phyloP scores from a whole-genome alignment of 305 asterid species.

The Solanum hybrid region DNA sequence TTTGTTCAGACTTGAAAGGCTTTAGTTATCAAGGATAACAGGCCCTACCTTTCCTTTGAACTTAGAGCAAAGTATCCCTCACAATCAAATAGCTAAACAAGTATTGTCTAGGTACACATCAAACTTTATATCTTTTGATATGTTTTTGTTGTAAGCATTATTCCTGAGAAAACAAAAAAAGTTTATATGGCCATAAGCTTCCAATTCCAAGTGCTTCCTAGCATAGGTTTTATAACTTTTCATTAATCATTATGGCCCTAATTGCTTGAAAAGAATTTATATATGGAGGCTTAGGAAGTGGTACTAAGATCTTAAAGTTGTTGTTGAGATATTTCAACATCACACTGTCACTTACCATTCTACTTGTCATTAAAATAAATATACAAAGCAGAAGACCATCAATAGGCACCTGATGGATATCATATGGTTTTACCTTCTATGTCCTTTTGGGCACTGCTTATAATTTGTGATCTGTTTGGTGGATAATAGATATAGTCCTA shows the following conservation, averaged over 20 bases:
- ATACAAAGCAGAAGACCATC: not conserved
- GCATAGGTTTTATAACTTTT: not conserved
- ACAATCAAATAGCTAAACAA: not conserved
- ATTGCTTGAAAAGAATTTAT: not conserved
- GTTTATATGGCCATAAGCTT: not conserved
- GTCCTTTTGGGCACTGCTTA: not conserved
- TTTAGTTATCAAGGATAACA: not conserved
- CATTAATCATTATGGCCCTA: not conserved
- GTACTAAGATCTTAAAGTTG: not conserved
- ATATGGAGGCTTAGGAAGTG: not conserved
- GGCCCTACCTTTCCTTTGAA: not conserved
- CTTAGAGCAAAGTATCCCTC: not conserved
- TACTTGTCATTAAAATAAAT: not conserved
- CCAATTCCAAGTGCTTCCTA: not conserved
- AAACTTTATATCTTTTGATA: not conserved
- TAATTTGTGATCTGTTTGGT: not conserved
- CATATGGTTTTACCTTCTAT: not conserved
- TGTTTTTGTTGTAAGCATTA: not conserved
- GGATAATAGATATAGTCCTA: not conserved
- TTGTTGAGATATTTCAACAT: not conserved
- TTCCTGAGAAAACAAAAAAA: not conserved
- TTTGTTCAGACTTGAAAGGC: not conserved
- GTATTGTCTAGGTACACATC: not conserved
- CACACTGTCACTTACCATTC: not conserved
- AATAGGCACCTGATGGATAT: not conserved